Conservation (phyloP, 208 protist genomes). For the Crithidia bombi region DNA sequence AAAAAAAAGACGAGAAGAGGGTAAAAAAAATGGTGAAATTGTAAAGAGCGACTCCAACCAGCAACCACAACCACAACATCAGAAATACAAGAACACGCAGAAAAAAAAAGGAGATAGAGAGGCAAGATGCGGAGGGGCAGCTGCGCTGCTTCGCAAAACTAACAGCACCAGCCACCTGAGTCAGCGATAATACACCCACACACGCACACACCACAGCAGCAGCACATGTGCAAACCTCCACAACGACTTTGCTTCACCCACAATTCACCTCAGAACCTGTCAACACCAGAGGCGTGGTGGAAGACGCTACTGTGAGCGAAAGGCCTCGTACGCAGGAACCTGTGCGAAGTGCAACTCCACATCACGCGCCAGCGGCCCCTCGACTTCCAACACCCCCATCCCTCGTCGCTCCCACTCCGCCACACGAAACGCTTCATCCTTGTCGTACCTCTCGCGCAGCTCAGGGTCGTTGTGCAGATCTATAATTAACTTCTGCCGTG, state of each 20-base stretch:
- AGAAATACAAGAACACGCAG: slow-evolving; percentile 9
- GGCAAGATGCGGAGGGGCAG: too few relatives aligned
- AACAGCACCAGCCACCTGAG: too few relatives aligned
- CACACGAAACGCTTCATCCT: slow-evolving; percentile 51
- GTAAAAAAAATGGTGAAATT: slow-evolving; percentile 4
- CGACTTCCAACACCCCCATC: slow-evolving; percentile 59
- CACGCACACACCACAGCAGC: too few relatives aligned
- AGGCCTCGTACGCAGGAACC: slow-evolving; percentile 78
- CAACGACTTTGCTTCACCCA: too few relatives aligned
- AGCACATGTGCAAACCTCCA: too few relatives aligned
- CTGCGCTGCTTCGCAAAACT: too few relatives aligned
- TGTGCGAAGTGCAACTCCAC: slow-evolving; percentile 76
- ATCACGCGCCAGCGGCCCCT: slow-evolving; percentile 39
- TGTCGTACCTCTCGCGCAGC: slow-evolving; percentile 59
- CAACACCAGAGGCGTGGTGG: too few relatives aligned
- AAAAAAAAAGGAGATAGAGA: too few relatives aligned
- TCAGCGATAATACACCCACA: too few relatives aligned
- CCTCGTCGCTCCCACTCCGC: slow-evolving; percentile 66
- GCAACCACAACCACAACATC: background rate
- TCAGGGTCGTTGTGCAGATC: slow-evolving; percentile 76
- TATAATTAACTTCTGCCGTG: slow-evolving; percentile 80
- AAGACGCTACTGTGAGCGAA: slow-evolving; percentile 49
- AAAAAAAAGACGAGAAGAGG: slow-evolving; percentile 10
- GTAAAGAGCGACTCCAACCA: slow-evolving; percentile 7
- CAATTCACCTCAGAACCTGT: too few relatives aligned